Evolutionary conservation across 75 land plant genomes (phyloP).

Genomic region (Pseudotsuga menziesii): DNA sequence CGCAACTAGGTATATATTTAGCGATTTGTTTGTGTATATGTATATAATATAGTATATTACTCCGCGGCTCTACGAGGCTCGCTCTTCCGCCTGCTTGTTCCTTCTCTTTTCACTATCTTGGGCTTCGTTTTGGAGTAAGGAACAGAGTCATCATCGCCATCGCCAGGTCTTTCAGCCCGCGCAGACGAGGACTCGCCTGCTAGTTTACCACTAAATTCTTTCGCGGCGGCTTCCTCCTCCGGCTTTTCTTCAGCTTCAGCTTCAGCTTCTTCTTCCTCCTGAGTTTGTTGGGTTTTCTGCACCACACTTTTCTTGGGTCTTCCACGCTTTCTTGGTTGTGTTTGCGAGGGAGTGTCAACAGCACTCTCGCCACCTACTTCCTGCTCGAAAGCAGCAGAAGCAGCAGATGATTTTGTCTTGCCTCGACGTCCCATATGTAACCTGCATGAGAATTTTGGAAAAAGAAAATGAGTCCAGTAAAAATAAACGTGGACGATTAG

Average conservation of each 20-base stretch:
- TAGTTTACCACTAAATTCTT: neutral
- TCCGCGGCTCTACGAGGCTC: slow-evolving; percentile 11
- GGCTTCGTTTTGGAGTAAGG: neutral
- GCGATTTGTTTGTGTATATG: too few species aligned
- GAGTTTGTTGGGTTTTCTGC: neutral
- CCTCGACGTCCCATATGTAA: slow-evolving; percentile 5
- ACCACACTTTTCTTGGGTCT: slow-evolving; percentile 1
- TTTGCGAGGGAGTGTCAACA: neutral
- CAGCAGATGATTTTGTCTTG: neutral
- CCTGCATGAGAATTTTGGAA: neutral
- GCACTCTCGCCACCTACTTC: neutral
- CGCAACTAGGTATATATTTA: too few species aligned
- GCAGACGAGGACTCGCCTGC: neutral
- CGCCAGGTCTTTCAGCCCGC: neutral
- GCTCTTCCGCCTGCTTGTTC: slow-evolving; percentile 6
- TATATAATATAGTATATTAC: neutral
- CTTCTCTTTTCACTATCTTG: neutral
- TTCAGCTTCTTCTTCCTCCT: neutral
- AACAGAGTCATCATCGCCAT: too few species aligned
- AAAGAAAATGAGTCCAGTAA: neutral
- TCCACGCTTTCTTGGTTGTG: neutral
- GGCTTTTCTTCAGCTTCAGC: neutral
- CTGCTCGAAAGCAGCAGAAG: neutral
- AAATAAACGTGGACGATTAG: too few species aligned
- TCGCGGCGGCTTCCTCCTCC: too few species aligned